These are phyloP conservation scores for Cladorrhinum samala DNA, from an alignment of 495 filamentous ascomycete genomes.

Conservation along the genomic window DNA sequence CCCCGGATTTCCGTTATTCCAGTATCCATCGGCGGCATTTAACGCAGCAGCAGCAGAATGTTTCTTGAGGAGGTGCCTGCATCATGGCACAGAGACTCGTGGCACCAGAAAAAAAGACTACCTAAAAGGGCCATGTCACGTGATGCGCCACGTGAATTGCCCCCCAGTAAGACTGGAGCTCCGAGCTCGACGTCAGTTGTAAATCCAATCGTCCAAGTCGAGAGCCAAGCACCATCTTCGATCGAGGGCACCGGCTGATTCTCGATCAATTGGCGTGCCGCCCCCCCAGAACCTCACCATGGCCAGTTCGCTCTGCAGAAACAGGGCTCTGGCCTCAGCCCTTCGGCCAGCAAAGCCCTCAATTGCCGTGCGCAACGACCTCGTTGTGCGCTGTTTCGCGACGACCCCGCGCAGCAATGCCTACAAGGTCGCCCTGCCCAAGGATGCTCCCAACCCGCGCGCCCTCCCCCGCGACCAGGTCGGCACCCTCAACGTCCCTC, in stretches of 20 bases:
- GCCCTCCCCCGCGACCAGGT: conserved; percentile 47
- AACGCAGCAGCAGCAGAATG: too few species aligned
- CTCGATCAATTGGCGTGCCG: conserved; percentile 38
- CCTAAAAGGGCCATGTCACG: too few species aligned
- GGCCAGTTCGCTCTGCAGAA: conserved; percentile 60
- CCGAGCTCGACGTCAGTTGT: conserved; percentile 26
- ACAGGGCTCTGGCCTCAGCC: conserved; percentile 55
- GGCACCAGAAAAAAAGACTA: too few species aligned
- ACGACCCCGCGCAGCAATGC: conserved; percentile 36
- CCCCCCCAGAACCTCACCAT: conserved; percentile 43
- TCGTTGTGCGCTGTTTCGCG: conserved; percentile 48
- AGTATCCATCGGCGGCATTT: too few species aligned
- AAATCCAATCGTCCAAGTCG: conserved; percentile 2
- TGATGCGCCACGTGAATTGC: too few species aligned
- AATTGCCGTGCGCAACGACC: conserved; percentile 18
- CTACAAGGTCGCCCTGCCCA: conserved; percentile 44
- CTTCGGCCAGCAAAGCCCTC: conserved; percentile 48
- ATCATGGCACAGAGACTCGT: too few species aligned
- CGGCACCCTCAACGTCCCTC: conserved; percentile 61
- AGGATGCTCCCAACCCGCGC: conserved; percentile 64
- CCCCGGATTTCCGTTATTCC: too few species aligned
- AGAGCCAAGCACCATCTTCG: conserved; percentile 13
- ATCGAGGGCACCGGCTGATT: conserved; percentile 23
- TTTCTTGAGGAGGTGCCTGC: too few species aligned
- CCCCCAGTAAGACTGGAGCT: too few species aligned